Evolutionary conservation across 2,329 filamentous ascomycete genomes (phyloP), one percentile per base, ranked within the genome.

Genomic region (Hypoxylon sp.): DNA sequence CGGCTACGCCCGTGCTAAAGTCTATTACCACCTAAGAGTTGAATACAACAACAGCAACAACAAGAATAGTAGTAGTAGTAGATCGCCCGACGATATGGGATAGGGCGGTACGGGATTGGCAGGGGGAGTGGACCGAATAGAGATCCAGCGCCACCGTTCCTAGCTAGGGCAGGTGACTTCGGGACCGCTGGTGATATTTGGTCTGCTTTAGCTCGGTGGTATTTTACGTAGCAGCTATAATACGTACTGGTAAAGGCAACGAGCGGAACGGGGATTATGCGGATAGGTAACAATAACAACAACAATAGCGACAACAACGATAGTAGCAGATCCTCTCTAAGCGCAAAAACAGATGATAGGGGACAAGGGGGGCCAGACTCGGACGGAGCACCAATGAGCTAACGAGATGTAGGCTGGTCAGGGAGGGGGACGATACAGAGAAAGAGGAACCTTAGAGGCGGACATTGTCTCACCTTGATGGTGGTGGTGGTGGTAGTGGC

Each of bases 391-490:
- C 60, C 64, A 69, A 69, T 69, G 51, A 23, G 38, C 34, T 25
- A 36, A 36, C 36, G 17, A 41, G 28, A 30, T 49, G 17, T 14
- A 30, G 21, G 21, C 25, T 21, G 53, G 53, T 43, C 28, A 41
- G 41, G 32, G 51, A 30, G 11, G 45, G 57, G 52, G 32, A 63
- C 49, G 52, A 62, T 49, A 63, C 23, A 50, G 52, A 56, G 51
- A 41, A 57, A 51, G 60, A 65, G 58, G 53, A 60, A 61, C 49
- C 45, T 34, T 36, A 68, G 21, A 56, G 56, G 64, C 58, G 53
- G 34, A 61, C 59, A 69, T 63, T 70, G 72, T 71, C 68, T 75
- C 73, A 72, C 65, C 64, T 56, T 69, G 60, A 56, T 63, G 10
- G 50, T 55, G 32, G 53, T 43, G 28, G 28, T 30, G 6, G 28